Evolutionary conservation across 1,139 yeast genomes (phyloP).

Genomic region (Petasospora fabianii): DNA sequence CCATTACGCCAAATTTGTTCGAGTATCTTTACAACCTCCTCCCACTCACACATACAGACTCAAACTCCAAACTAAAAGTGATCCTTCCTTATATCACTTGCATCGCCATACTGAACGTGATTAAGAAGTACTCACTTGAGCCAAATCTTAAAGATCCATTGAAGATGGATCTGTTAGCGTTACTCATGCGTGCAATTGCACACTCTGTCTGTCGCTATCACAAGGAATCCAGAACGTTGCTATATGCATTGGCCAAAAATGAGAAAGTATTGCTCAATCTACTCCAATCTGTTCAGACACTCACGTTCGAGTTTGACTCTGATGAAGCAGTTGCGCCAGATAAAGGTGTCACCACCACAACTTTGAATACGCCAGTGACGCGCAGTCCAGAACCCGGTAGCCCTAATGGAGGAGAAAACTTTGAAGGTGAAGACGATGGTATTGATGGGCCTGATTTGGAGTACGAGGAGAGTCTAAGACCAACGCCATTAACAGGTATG

Average conservation of each 20-base stretch:
- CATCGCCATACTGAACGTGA: constrained; percentile 50
- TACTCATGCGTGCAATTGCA: constrained; percentile 51
- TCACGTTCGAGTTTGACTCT: constrained; percentile 13
- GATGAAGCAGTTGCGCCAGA: constrained; percentile 10
- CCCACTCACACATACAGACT: constrained; percentile 38
- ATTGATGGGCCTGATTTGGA: constrained; percentile 14
- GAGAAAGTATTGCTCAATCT: constrained; percentile 30
- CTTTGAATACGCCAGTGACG: constrained; percentile 6
- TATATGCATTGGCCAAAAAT: constrained; percentile 51
- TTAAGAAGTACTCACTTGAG: constrained; percentile 30
- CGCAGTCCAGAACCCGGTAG: constrained; percentile 5
- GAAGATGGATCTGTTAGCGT: constrained; percentile 57
- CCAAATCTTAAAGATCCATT: constrained; percentile 25
- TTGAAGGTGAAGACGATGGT: constrained; percentile 8
- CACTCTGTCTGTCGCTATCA: constrained; percentile 49
- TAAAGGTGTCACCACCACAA: constrained; percentile 4
- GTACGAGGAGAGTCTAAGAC: constrained; percentile 29
- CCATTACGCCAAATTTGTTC: constrained; percentile 44
- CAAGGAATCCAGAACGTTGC: constrained; percentile 49
- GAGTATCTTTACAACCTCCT: constrained; percentile 60
- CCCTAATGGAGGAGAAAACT: constrained; percentile 5
- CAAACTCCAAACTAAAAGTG: constrained; percentile 25
- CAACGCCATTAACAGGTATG: constrained; percentile 56
- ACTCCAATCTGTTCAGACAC: constrained; percentile 26
- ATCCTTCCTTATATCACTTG: constrained; percentile 58